Conservation (phyloP, 768 basidiomycete genomes). For the Tylopilus cervinicoccineus region DNA sequence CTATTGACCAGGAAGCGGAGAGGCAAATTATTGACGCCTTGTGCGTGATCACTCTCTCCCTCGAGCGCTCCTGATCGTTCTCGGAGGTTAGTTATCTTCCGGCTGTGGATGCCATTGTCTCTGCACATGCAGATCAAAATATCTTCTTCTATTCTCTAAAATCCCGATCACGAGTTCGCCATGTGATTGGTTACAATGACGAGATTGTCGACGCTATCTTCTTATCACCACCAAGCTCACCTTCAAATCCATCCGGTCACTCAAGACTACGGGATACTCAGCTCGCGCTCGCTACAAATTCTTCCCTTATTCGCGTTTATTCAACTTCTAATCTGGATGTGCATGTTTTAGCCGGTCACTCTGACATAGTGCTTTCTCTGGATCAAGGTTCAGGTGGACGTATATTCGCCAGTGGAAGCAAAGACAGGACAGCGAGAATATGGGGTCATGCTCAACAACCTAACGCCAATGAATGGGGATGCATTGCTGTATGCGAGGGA, state of each 20-base stretch:
- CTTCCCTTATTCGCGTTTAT: constrained; percentile 90
- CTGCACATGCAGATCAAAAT: constrained; percentile 94
- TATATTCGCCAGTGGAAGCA: constrained; percentile 88
- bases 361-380: constrained; percentile 86
- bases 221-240: constrained; percentile 46
- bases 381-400: constrained; percentile 62
- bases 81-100: constrained; percentile 58
- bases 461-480: constrained; percentile 39
- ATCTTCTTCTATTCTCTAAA: constrained; percentile 85
- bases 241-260: constrained; percentile 15
- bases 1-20: constrained; percentile 67
- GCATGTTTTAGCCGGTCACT: constrained; percentile 82
- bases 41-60: constrained; percentile 47
- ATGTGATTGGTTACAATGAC: constrained; percentile 96
- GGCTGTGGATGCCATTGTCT: constrained; percentile 60
- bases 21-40: constrained; percentile 77
- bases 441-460: constrained; percentile 51
- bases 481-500: constrained; percentile 86
- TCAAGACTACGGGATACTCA: constrained; percentile 52
- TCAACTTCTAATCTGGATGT: constrained; percentile 73
- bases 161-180: constrained; percentile 62
- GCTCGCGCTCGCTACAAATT: constrained; percentile 95
- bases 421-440: constrained; percentile 83
- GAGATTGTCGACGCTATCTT: constrained; percentile 91
- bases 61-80: constrained; percentile 15